Evolutionary conservation across 1,284 basidiomycete genomes (phyloP), one percentile per base, ranked within the genome.

Genomic region (Marasmius sp.): DNA sequence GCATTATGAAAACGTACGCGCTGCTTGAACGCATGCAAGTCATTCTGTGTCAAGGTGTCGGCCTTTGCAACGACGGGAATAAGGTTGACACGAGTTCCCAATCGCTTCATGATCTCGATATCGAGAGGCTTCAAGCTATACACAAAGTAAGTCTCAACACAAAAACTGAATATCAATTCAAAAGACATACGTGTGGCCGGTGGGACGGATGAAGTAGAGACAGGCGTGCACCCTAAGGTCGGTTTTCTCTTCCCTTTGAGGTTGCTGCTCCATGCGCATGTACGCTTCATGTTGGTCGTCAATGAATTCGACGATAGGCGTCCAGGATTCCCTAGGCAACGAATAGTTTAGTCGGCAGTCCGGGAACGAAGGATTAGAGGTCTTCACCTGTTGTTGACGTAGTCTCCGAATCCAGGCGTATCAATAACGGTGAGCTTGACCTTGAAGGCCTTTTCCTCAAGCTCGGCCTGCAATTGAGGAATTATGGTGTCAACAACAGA

Each of bases 231-330:
- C 96, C 57, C 97, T 83, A 68, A 98, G 81, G 80, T 99, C 97
- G 52, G 91, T 93, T 84, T 98, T 98, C 70, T 97, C 93, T 64
- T 79, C 82, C 63, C 97, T 85, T 79, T 94, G 88, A 10, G 97
- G 97, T 77, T 99, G 97, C 79, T 99, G 97, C 79, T 99, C 97
- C 79, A 99, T 97, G 62, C 97, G 88, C 97, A 99, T 98, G 80
- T 97, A 99, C 37, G 93, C 91, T 79, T 99, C 97, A 76, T 99
- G 97, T 81, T 99, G 97, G 83, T 99, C 97, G 76, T 99, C 97
- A 71, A 99, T 95, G 77, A 99, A 99, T 77, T 99, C 97, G 73
- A 99, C 91, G 67, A 99, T 98, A 61, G 97, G 97, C 20, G 88
- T 84, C 97, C 97, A 99, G 49, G 93, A 95, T 77, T 99, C 97